phyloP scores from a whole-genome alignment of 441 rosid species.

The Pelargonium fulgidum region DNA sequence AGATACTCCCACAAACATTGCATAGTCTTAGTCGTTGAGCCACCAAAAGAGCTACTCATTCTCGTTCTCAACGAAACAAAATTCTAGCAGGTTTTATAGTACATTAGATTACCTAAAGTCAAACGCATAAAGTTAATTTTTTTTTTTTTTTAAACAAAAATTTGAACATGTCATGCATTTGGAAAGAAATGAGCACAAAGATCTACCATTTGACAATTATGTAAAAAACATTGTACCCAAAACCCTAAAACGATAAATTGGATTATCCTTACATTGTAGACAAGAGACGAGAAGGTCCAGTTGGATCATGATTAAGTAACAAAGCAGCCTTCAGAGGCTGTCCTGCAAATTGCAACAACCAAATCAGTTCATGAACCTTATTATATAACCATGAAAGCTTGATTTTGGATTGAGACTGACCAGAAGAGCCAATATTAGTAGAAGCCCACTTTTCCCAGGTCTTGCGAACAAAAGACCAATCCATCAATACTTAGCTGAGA shows the following conservation, averaged over 20 bases:
- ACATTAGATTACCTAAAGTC: neutral
- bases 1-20: no score
- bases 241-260: no score
- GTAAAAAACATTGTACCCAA: no score
- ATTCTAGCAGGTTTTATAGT: neutral
- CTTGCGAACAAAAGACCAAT: constrained; percentile 52
- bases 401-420: constrained; percentile 14
- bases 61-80: neutral
- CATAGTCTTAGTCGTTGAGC: neutral
- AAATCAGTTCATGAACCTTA: neutral
- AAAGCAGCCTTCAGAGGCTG: constrained; percentile 63
- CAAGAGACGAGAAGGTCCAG: constrained; percentile 69
- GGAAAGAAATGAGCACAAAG: no score
- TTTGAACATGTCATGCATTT: no score
- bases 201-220: no score
- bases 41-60: neutral
- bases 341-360: constrained; percentile 31
- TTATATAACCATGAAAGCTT: neutral
- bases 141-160: no score
- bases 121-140: neutral
- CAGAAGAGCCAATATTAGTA: constrained; percentile 48
- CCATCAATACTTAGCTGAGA: constrained; percentile 17
- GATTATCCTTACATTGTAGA: constrained; percentile 55
- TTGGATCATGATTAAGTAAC: constrained; percentile 64
- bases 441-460: constrained; percentile 86